These are phyloP conservation scores for Zygosaccharomyces pseudobailii DNA, from an alignment of 1,139 yeast genomes.

Conservation along the genomic window DNA sequence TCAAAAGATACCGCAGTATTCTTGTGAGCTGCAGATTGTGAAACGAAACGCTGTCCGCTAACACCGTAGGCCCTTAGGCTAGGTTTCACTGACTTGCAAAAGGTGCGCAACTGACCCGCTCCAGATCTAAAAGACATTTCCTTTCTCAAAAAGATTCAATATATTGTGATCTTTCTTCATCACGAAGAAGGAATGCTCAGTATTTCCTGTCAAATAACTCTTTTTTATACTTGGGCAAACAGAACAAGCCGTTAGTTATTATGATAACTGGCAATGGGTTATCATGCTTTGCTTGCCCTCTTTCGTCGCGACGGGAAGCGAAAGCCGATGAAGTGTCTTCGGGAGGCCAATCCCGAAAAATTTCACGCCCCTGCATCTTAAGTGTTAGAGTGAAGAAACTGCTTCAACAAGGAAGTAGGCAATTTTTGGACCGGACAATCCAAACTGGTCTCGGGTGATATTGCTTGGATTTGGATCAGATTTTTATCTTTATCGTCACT, in stretches of 20 bases:
- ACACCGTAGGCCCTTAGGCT: neutral
- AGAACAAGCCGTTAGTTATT: neutral
- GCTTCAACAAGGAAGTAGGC: slow-evolving; percentile 7
- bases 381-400: slow-evolving; percentile 9
- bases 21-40: slow-evolving; percentile 16
- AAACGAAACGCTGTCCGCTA: slow-evolving; percentile 11
- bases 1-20: slow-evolving; percentile 11
- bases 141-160: neutral
- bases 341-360: slow-evolving; percentile 11
- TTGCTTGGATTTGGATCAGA: neutral
- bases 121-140: slow-evolving; percentile 1
- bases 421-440: slow-evolving; percentile 4
- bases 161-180: neutral
- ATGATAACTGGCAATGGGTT: neutral
- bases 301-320: slow-evolving; percentile 1
- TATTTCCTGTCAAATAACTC: no score
- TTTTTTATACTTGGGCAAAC: neutral
- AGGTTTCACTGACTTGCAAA: neutral
- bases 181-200: neutral
- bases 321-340: neutral
- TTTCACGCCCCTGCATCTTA: neutral
- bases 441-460: neutral
- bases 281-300: neutral
- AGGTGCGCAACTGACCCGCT: neutral
- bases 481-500: slow-evolving; percentile 6